Evolutionary conservation across 2,329 filamentous ascomycete genomes (phyloP).

Genomic region (Trichoderma gracile): DNA sequence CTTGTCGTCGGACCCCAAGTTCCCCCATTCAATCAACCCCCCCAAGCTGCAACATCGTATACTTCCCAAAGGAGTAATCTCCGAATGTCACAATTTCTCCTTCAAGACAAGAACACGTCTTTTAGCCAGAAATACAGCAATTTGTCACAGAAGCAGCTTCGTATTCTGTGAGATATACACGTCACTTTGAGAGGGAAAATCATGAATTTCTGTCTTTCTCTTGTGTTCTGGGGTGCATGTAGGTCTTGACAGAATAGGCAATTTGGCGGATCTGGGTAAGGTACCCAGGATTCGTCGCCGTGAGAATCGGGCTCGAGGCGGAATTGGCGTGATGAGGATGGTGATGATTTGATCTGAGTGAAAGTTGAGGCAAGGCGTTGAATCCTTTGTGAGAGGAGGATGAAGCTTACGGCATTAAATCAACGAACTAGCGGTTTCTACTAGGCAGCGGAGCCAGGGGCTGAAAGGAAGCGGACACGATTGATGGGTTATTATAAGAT

Average conservation of each 20-base stretch:
- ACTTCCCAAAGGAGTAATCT: constrained; percentile 1
- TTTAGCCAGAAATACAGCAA: not conserved
- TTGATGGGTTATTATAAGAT: constrained; percentile 4
- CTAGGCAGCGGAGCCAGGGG: constrained; percentile 8
- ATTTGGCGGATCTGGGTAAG: too few species aligned
- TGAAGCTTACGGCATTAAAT: not conserved
- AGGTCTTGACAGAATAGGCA: too few species aligned
- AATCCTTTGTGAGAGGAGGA: not conserved
- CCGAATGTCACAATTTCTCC: not conserved
- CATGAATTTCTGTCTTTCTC: not conserved
- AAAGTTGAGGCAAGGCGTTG: not conserved
- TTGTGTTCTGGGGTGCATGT: not conserved
- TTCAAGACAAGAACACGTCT: not conserved
- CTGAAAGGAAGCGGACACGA: not conserved
- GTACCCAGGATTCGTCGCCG: too few species aligned
- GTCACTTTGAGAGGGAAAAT: not conserved
- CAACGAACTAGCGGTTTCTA: not conserved
- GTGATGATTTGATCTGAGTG: not conserved
- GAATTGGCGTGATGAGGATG: too few species aligned
- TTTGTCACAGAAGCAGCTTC: not conserved
- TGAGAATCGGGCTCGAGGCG: too few species aligned
- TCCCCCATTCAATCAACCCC: too few species aligned
- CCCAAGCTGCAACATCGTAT: not conserved
- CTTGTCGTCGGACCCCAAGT: too few species aligned
- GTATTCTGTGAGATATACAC: too few species aligned